A percentile compares a stretch with the other conserved stretches of the same genome.
These are phyloP conservation scores for Clitoria ternatea DNA, from an alignment of 306 rosid genomes.

Conservation along the genomic window DNA sequence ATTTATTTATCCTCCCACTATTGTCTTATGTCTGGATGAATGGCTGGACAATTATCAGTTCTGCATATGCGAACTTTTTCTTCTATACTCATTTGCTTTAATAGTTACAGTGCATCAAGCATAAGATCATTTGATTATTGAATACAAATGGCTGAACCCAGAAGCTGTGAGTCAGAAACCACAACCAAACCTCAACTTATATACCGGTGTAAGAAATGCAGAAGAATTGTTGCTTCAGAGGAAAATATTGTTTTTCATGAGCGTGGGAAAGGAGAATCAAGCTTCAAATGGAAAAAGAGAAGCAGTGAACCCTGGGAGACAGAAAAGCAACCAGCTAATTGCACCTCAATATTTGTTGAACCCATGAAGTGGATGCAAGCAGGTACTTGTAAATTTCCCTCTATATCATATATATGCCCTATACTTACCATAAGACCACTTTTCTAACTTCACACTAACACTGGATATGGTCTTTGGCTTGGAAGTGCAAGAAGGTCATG, in stretches of 20 bases:
- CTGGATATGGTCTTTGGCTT: conserved; percentile 21
- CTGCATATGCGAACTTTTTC: background rate
- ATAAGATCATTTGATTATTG: conserved; percentile 10
- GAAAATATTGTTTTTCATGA: conserved; percentile 62
- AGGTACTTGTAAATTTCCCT: conserved; percentile 36
- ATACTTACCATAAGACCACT: background rate
- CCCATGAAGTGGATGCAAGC: conserved; percentile 92
- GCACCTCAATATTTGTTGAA: conserved; percentile 80
- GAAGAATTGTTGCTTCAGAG: conserved; percentile 70
- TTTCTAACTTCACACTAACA: conserved; percentile 12
- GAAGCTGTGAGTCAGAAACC: conserved; percentile 37
- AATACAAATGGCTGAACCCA: conserved; percentile 42
- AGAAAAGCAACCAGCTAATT: conserved; percentile 42
- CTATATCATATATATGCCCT: background rate
- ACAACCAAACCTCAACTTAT: conserved; percentile 36
- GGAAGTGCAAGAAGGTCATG: conserved; percentile 78
- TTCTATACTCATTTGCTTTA: conserved; percentile 1
- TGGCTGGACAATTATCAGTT: background rate
- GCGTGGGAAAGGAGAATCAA: conserved; percentile 65
- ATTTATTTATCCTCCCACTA: background rate
- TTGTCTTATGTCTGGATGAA: background rate
- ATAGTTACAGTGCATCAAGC: conserved; percentile 15
- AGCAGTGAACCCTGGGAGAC: conserved; percentile 31
- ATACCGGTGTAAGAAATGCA: conserved; percentile 79
- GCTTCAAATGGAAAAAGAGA: conserved; percentile 74